Evolutionary conservation across 1,284 basidiomycete species (phyloP).

Genomic region (Trametes polyzona): DNA sequence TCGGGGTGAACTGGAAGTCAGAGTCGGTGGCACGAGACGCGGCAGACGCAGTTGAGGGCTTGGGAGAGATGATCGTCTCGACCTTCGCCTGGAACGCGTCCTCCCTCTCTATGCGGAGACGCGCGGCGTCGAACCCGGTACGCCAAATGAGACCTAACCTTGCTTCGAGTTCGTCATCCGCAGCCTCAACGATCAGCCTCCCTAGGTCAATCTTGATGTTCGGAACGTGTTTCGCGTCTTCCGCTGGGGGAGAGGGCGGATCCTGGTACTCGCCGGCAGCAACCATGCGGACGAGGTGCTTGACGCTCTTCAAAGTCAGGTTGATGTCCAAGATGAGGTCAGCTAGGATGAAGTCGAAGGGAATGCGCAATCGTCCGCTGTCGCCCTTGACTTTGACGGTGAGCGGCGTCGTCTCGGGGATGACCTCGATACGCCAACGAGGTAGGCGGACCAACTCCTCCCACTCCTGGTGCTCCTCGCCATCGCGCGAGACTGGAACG

Average conservation of each 20-base stretch:
- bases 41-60: slow-evolving; percentile 22
- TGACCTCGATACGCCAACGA: slow-evolving; percentile 51
- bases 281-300: slow-evolving; percentile 62
- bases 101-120: slow-evolving; percentile 77
- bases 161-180: slow-evolving; percentile 88
- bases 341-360: slow-evolving; percentile 77
- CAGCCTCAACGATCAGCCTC: slow-evolving; percentile 75
- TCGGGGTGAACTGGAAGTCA: slow-evolving; percentile 59
- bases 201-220: slow-evolving; percentile 65
- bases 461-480: slow-evolving; percentile 56
- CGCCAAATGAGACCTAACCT: slow-evolving; percentile 81
- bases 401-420: slow-evolving; percentile 22
- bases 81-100: slow-evolving; percentile 84
- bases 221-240: slow-evolving; percentile 76
- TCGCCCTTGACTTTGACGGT: slow-evolving; percentile 61
- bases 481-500: slow-evolving; percentile 40
- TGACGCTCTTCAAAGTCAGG: slow-evolving; percentile 68
- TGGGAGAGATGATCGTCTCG: slow-evolving; percentile 56
- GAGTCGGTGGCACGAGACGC: slow-evolving; percentile 27
- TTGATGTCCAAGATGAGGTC: slow-evolving; percentile 72
- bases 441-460: slow-evolving; percentile 78
- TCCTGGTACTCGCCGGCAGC: slow-evolving; percentile 49
- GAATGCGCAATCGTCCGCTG: slow-evolving; percentile 76
- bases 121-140: slow-evolving; percentile 78
- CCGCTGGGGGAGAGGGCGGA: slow-evolving; percentile 62